Base-by-base conservation (phyloP, 2,329 filamentous ascomycete species). In the Aspergillus fischeri region DNA sequence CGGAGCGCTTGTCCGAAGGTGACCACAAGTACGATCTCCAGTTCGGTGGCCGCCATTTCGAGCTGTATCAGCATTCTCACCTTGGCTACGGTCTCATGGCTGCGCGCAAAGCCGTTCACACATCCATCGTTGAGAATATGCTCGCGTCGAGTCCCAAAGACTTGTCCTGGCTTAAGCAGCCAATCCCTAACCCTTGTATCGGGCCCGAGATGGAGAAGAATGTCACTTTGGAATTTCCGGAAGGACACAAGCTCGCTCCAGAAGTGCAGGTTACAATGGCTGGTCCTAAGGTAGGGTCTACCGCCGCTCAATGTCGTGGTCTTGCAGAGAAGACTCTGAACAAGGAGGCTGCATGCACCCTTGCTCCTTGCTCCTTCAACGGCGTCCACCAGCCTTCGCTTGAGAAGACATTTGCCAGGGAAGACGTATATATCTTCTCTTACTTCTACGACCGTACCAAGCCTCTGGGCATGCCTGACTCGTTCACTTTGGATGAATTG, bases 401-500 rank as follows among this genome's bases (percentile, higher is more conserved):
- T 50, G 87, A 86, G 65, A 96, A 96, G 82, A 99, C 94, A 0
- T 99, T 99, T 69, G 80, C 90, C 27, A 84, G 83, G 61, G 93
- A 97, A 76, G 92, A 97, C 68, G 86, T 97, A 42, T 99, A 93
- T 78, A 91, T 97, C 66, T 93, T 99, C 77, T 96, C 91, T 29
- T 99, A 96, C 83, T 99, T 99, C 78, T 97, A 89, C 78, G 94
- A 99, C 80, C 92, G 95, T 68, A 95, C 90, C 25, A 85, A 90
- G 73, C 91, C 92, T 4, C 85, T 99, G 10, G 95, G 95, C 64
- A 97, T 99, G 92, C 94, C 95, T n/a, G 92, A 96, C 65, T 92
- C 90, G 5, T 99, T 97, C 77, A 97, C 92, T 0, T 80, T 99
- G 35, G 85, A 87, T 51, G 94, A 99, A 79, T 83, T 99, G 69